Evolutionary conservation across 2,329 filamentous ascomycete species (phyloP).

Genomic region (Diaporthe sp.): DNA sequence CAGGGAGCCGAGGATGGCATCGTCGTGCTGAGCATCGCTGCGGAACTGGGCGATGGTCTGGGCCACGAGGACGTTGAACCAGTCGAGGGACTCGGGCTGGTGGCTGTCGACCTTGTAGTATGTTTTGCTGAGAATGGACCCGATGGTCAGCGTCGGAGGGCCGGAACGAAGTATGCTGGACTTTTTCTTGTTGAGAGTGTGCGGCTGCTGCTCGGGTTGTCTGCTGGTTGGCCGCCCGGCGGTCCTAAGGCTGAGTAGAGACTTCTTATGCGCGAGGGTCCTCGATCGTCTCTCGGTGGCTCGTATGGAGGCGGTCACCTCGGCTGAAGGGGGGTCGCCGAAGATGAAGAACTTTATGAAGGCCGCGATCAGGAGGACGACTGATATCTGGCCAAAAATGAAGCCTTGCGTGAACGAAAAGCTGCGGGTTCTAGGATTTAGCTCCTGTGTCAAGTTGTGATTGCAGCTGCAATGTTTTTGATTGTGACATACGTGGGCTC

Average conservation of each 20-base stretch:
- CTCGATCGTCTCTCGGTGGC: constrained; percentile 79
- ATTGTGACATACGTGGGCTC: constrained; percentile 57
- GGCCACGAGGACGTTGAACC: constrained; percentile 98
- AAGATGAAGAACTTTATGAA: constrained; percentile 99
- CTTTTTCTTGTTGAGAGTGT: constrained; percentile 68
- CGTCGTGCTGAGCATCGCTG: constrained; percentile 90
- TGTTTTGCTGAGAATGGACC: constrained; percentile 93
- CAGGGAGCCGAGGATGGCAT: constrained; percentile 86
- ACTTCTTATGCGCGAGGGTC: constrained; percentile 80
- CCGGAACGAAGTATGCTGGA: constrained; percentile 76
- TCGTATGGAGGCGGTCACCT: constrained; percentile 80
- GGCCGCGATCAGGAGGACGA: constrained; percentile 88
- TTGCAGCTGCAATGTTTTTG: neutral
- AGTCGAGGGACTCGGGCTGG: constrained; percentile 95
- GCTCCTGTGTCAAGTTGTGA: constrained; percentile 23
- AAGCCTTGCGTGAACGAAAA: constrained; percentile 95
- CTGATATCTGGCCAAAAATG: constrained; percentile 90
- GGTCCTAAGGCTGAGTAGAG: constrained; percentile 71
- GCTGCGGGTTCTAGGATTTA: constrained; percentile 53
- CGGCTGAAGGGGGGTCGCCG: constrained; percentile 87
- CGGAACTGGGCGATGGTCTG: constrained; percentile 97
- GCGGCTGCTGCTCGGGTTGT: constrained; percentile 47
- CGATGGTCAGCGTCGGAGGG: constrained; percentile 84
- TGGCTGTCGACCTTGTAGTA: constrained; percentile 97
- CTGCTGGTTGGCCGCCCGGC: constrained; percentile 46